Conservation (phyloP, 2,329 filamentous ascomycete species). For the Claviceps sorghi region DNA sequence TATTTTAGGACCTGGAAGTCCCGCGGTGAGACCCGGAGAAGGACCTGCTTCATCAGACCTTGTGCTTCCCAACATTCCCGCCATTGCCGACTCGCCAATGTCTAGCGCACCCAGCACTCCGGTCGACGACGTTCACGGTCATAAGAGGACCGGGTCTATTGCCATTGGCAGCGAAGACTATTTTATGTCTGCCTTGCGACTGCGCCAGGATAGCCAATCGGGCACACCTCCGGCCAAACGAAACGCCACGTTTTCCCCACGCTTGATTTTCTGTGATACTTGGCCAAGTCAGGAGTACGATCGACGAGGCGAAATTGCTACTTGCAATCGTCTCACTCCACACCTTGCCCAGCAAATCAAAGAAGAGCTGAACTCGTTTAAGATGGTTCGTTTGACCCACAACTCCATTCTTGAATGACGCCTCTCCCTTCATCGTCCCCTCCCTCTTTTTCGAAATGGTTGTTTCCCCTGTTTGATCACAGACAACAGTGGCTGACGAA, state of each 20-base stretch:
- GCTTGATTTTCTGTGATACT: conserved; percentile 89
- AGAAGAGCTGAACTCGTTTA: conserved; percentile 97
- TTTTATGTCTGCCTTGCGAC: conserved; percentile 63
- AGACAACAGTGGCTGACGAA: not conserved
- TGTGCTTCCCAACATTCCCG: conserved; percentile 46
- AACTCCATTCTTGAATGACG: not conserved
- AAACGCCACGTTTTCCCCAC: conserved; percentile 68
- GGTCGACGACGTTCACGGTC: conserved; percentile 56
- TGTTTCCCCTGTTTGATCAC: not conserved
- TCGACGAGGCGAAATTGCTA: conserved; percentile 86
- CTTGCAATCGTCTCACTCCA: conserved; percentile 92
- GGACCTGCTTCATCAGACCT: conserved; percentile 30
- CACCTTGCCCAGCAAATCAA: conserved; percentile 98
- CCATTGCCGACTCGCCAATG: conserved; percentile 60
- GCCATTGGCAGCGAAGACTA: conserved; percentile 77
- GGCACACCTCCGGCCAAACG: conserved; percentile 61
- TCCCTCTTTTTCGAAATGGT: not conserved
- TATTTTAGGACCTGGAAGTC: conserved; percentile 46
- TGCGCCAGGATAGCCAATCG: conserved; percentile 65
- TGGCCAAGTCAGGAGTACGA: conserved; percentile 96
- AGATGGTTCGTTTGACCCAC: conserved; percentile 46
- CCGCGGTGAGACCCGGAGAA: conserved; percentile 49
- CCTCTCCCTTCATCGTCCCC: not conserved
- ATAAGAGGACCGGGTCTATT: conserved; percentile 54
- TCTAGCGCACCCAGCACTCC: conserved; percentile 84